These are phyloP conservation scores for Saussurea involucrata DNA, from an alignment of 129 eudicot genomes.

Conservation along the genomic window DNA sequence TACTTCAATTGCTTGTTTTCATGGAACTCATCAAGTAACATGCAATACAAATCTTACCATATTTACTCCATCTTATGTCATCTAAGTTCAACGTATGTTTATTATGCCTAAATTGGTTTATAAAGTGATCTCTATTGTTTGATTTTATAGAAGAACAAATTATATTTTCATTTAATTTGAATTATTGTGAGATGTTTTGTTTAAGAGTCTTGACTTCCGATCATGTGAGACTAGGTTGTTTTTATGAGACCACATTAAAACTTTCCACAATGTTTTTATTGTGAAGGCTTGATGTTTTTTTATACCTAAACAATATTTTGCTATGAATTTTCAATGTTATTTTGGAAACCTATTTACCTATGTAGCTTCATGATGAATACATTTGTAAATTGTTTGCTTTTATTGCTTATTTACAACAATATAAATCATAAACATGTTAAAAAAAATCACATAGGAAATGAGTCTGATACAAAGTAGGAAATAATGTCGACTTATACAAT, in stretches of 20 bases:
- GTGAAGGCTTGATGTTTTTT: no score
- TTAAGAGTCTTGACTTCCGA: no score
- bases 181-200: not conserved
- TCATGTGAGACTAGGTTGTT: no score
- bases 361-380: not conserved
- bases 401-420: not conserved
- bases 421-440: not conserved
- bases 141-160: not conserved
- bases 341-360: not conserved
- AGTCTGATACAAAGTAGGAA: not conserved
- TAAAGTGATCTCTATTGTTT: not conserved
- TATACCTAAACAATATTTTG: no score
- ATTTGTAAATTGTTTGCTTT: not conserved
- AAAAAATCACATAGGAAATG: not conserved
- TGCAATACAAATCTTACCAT: not conserved
- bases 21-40: not conserved
- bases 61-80: not conserved
- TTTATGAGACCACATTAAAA: no score
- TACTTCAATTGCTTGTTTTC: not conserved
- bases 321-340: no score
- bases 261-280: no score
- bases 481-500: not conserved
- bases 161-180: not conserved
- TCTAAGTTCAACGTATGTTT: not conserved
- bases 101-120: not conserved